These are phyloP conservation scores for Sequoiadendron giganteum DNA, from an alignment of 75 land plant species.

Conservation along the genomic window DNA sequence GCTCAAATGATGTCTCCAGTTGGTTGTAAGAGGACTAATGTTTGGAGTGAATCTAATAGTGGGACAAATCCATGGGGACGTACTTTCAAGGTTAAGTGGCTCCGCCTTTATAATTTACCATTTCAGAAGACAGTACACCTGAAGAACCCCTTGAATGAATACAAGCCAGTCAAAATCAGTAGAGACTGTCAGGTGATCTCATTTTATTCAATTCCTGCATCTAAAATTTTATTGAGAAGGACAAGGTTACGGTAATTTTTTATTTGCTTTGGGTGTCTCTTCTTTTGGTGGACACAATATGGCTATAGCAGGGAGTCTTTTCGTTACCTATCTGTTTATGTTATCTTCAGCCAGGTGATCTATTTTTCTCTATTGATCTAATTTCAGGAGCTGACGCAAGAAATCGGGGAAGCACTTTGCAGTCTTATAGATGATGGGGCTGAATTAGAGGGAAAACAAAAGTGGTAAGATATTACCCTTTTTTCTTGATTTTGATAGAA, in stretches of 20 bases:
- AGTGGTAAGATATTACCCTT: constrained; percentile 35
- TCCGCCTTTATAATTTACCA: constrained; percentile 62
- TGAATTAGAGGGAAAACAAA: constrained; percentile 34
- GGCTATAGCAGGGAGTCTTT: not conserved
- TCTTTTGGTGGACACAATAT: not conserved
- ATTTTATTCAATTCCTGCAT: not conserved
- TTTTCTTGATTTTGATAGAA: not conserved
- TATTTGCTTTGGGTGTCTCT: not conserved
- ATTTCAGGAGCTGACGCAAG: constrained; percentile 71
- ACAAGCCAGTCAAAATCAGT: constrained; percentile 89
- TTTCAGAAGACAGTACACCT: constrained; percentile 86
- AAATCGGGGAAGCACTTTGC: constrained; percentile 83
- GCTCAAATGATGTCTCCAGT: constrained; percentile 86
- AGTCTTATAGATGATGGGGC: constrained; percentile 66
- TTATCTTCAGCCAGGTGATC: not conserved
- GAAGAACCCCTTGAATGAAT: constrained; percentile 79
- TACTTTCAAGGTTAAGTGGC: constrained; percentile 80
- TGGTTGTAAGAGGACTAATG: constrained; percentile 71
- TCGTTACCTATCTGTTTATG: not conserved
- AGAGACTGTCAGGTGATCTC: constrained; percentile 79
- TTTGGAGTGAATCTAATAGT: constrained; percentile 79
- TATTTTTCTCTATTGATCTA: constrained; percentile 1
- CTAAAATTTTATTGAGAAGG: not conserved
- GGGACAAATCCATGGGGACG: constrained; percentile 83
- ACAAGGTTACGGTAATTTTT: not conserved